Conservation (phyloP, 768 basidiomycete species). For the Lactarius vividus region DNA sequence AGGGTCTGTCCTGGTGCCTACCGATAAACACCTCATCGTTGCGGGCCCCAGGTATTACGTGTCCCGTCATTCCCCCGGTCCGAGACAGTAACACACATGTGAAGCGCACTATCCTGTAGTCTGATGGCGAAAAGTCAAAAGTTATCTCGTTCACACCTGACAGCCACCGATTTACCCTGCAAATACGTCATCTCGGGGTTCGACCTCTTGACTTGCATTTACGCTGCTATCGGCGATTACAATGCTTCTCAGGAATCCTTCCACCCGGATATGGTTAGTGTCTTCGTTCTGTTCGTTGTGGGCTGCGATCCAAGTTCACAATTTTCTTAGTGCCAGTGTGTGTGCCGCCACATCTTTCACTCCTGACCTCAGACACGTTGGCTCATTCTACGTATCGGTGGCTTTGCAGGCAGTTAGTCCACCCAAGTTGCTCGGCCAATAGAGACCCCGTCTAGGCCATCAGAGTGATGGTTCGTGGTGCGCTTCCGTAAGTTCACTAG, state of each 20-base stretch:
- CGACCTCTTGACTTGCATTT: not conserved
- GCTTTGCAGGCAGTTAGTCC: slow-evolving; percentile 19
- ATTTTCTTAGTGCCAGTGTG: slow-evolving; percentile 40
- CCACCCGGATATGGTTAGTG: slow-evolving; percentile 45
- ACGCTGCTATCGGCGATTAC: slow-evolving; percentile 28
- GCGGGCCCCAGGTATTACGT: not conserved
- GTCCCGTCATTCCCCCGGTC: not conserved
- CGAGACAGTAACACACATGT: not conserved
- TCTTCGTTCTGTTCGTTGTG: not conserved
- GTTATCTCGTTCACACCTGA: slow-evolving; percentile 49
- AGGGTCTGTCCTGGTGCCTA: not conserved
- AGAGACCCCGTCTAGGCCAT: slow-evolving; percentile 3
- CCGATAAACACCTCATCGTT: not conserved
- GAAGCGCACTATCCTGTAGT: slow-evolving; percentile 35
- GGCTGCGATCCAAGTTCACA: slow-evolving; percentile 26
- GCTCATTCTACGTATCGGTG: slow-evolving; percentile 31
- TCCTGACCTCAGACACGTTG: slow-evolving; percentile 37
- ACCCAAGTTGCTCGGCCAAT: slow-evolving; percentile 11
- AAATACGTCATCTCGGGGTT: slow-evolving; percentile 39
- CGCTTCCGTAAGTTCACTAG: not conserved
- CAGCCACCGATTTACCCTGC: slow-evolving; percentile 45
- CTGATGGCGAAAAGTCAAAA: slow-evolving; percentile 42
- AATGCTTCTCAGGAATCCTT: slow-evolving; percentile 58
- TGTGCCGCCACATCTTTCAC: slow-evolving; percentile 34
- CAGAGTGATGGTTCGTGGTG: not conserved